phyloP scores from a whole-genome alignment of 2,329 filamentous ascomycete genomes.

The Phialophora expanda region DNA sequence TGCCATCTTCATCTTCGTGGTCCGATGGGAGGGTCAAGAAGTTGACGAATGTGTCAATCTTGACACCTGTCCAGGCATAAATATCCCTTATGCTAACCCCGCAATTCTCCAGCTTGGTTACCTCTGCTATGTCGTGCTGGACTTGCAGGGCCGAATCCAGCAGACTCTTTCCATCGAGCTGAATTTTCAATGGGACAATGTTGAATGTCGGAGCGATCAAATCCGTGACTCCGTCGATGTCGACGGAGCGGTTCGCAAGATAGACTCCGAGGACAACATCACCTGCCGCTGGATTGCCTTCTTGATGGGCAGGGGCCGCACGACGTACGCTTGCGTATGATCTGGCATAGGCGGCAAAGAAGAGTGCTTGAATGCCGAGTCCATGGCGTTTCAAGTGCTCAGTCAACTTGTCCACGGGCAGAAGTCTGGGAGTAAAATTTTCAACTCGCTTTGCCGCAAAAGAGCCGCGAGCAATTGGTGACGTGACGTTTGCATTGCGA shows the following conservation, averaged over 20 bases:
- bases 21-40: slow-evolving; percentile 66
- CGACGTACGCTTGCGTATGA: slow-evolving; percentile 49
- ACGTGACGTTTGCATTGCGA: slow-evolving; percentile 15
- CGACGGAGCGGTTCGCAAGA: slow-evolving; percentile 73
- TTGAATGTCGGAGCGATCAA: slow-evolving; percentile 75
- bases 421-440: slow-evolving; percentile 54
- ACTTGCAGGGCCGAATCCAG: slow-evolving; percentile 63
- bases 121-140: slow-evolving; percentile 69
- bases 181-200: slow-evolving; percentile 73
- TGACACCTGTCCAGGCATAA: slow-evolving; percentile 72
- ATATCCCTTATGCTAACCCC: slow-evolving; percentile 73
- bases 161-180: slow-evolving; percentile 45
- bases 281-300: slow-evolving; percentile 3
- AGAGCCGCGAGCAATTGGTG: slow-evolving; percentile 14
- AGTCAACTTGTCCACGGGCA: slow-evolving; percentile 52
- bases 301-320: slow-evolving; percentile 22
- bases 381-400: slow-evolving; percentile 57
- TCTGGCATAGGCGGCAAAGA: slow-evolving; percentile 74
- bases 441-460: slow-evolving; percentile 43
- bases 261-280: slow-evolving; percentile 76
- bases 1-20: slow-evolving; percentile 14
- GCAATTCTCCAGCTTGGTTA: slow-evolving; percentile 62
- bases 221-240: slow-evolving; percentile 56
- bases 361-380: slow-evolving; percentile 72
- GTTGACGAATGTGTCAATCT: slow-evolving; percentile 77